Percentiles rank a stretch among this genome's conserved stretches.
These are phyloP conservation scores for Avena atlantica DNA, from an alignment of 176 grass and related monocot genomes.

Conservation along the genomic window DNA sequence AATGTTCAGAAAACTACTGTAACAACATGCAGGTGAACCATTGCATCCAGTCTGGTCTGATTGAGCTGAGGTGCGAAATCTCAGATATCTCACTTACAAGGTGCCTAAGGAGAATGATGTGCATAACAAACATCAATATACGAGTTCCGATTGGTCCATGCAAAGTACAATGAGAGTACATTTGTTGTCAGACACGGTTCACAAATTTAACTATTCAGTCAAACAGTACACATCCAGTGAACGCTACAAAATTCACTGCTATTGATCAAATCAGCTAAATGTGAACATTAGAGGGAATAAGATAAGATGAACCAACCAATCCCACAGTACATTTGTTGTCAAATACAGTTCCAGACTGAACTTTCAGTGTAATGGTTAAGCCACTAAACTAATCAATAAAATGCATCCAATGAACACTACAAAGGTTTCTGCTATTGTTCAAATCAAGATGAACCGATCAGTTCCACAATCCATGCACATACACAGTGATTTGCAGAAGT, in stretches of 20 bases:
- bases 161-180: constrained; percentile 53
- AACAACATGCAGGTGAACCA: too few species aligned
- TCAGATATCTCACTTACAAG: constrained; percentile 50
- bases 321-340: background rate
- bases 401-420: background rate
- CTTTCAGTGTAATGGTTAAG: background rate
- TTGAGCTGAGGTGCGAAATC: background rate
- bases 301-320: background rate
- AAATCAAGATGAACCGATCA: background rate
- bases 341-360: background rate
- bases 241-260: background rate
- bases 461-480: background rate
- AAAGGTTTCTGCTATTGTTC: too few species aligned
- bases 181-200: background rate
- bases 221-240: background rate
- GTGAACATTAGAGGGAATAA: background rate
- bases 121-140: constrained; percentile 82
- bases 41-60: too few species aligned
- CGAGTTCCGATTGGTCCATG: constrained; percentile 81
- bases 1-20: background rate
- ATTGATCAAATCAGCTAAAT: background rate
- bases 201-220: background rate
- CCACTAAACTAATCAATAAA: background rate
- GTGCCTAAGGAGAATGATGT: constrained; percentile 81
- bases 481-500: background rate